Evolutionary conservation across 164 flowering plant species (phyloP).

Genomic region (Platanus orientalis): DNA sequence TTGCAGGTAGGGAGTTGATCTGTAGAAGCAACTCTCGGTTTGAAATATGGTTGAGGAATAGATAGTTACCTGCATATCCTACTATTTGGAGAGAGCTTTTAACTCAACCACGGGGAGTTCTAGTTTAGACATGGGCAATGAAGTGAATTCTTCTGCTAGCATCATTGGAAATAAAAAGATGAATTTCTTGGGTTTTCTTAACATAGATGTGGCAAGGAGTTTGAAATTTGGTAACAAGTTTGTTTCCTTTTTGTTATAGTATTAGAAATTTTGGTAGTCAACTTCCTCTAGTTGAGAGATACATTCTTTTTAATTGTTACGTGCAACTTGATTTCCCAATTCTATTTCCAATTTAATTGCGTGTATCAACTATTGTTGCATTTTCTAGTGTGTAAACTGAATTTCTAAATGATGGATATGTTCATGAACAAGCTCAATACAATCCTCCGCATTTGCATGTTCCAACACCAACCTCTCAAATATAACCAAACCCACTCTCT

Average conservation of each 20-base stretch:
- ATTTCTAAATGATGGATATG: too few relatives aligned
- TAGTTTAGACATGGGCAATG: slow-evolving; percentile 15
- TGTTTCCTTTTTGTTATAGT: neutral
- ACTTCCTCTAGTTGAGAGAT: too few relatives aligned
- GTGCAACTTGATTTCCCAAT: slow-evolving; percentile 73
- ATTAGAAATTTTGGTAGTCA: too few relatives aligned
- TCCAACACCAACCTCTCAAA: too few relatives aligned
- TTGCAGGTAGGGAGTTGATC: slow-evolving; percentile 67
- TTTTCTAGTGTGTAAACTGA: too few relatives aligned
- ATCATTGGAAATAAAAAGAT: slow-evolving; percentile 27
- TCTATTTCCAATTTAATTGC: slow-evolving; percentile 68
- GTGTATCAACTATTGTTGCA: slow-evolving; percentile 61
- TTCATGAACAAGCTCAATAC: too few relatives aligned
- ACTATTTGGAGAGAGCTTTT: slow-evolving; percentile 40
- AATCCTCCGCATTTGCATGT: too few relatives aligned
- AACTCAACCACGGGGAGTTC: slow-evolving; percentile 38
- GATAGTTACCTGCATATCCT: slow-evolving; percentile 74
- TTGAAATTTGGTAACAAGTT: neutral
- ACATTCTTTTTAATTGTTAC: neutral
- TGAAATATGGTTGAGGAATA: slow-evolving; percentile 87
- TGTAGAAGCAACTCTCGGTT: slow-evolving; percentile 78
- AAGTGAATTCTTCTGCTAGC: slow-evolving; percentile 21
- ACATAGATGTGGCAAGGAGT: slow-evolving; percentile 66
- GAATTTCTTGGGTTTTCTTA: slow-evolving; percentile 47
- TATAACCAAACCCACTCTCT: too few relatives aligned